Base-by-base conservation (phyloP, 2,329 filamentous ascomycete species). In the Zopfia rhizophila region DNA sequence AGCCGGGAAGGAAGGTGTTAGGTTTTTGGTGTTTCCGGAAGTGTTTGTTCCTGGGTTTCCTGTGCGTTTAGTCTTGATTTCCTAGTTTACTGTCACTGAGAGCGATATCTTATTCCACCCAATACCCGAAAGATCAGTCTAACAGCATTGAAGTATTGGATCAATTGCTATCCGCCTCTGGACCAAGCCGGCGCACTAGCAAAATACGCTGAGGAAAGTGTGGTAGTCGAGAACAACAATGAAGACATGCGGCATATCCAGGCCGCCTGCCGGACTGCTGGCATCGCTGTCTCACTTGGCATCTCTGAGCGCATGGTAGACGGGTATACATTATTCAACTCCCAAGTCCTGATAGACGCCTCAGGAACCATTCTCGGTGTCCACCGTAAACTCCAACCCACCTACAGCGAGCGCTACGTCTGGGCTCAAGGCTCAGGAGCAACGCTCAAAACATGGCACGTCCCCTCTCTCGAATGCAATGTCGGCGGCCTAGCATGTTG, bases 361-460 rank as follows among this genome's bases (percentile, higher is more conserved):
- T 59, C 66, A 31, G 67, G 69, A 8, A 55, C 51, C 10, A 63
- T 72, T 28, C 55, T 72, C 7, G 66, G 69, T 19, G 67, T 70
- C n/a, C 68, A 71, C 45, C 63, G 69, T 27, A 72, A 72, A 44
- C 58, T 72, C 2, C 68, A 71, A 44, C 68, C 68, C n/a, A 72
- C 68, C 0, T 70, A 61, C 46, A 58, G 52, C 12, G 68, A 72
- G 57, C 66, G 69, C 16, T 52, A 57, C 14, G 58, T 70, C 35
- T 72, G 68, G 68, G 66, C 65, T 7, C 68, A 72, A 37, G 66
- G 68, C 17, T 62, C 63, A 19, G 68, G 68, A 5, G 62, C 56
- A 23, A 65, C 63, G 16, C 44, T 72, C 21, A 56, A 61, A 27
- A 69, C 60, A 21, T 70, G 59, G 58, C 53, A 58, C 4, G 42